A percentile compares a stretch with the other conserved stretches of the same genome.
phyloP scores from a whole-genome alignment of 768 basidiomycete genomes.

The Leccinum disarticulatum region DNA sequence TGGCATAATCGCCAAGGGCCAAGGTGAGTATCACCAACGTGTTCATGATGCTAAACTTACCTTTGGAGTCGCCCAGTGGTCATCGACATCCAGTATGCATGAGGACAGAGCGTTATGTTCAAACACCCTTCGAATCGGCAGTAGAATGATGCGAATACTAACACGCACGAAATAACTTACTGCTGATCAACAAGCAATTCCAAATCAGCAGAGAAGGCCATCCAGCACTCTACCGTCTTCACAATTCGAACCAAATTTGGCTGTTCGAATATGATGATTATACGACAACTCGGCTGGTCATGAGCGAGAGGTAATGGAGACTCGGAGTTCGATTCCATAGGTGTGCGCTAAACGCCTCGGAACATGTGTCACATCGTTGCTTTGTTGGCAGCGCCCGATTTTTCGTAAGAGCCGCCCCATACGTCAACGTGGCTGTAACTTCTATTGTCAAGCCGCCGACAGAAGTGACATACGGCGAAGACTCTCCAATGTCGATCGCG shows the following conservation, averaged over 20 bases:
- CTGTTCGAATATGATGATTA: background rate
- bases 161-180: constrained; percentile 6
- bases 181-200: constrained; percentile 24
- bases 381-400: constrained; percentile 10
- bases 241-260: constrained; percentile 10
- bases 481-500: constrained; percentile 18
- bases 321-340: constrained; percentile 1
- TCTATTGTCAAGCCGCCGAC: constrained; percentile 5
- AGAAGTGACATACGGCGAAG: constrained; percentile 3
- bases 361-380: background rate
- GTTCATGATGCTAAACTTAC: constrained; percentile 3
- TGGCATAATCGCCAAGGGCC: constrained; percentile 4
- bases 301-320: constrained; percentile 1
- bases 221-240: background rate
- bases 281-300: background rate
- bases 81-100: background rate
- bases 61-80: background rate
- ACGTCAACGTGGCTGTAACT: constrained; percentile 16
- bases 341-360: constrained; percentile 20
- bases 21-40: constrained; percentile 7
- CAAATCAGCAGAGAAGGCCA: constrained; percentile 15
- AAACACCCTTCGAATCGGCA: background rate
- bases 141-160: constrained; percentile 8
- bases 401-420: constrained; percentile 14
- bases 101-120: constrained; percentile 8